Evolutionary conservation across 208 protist species (phyloP), one percentile per base, ranked within the genome.

Genomic region (Leishmania tarentolae): DNA sequence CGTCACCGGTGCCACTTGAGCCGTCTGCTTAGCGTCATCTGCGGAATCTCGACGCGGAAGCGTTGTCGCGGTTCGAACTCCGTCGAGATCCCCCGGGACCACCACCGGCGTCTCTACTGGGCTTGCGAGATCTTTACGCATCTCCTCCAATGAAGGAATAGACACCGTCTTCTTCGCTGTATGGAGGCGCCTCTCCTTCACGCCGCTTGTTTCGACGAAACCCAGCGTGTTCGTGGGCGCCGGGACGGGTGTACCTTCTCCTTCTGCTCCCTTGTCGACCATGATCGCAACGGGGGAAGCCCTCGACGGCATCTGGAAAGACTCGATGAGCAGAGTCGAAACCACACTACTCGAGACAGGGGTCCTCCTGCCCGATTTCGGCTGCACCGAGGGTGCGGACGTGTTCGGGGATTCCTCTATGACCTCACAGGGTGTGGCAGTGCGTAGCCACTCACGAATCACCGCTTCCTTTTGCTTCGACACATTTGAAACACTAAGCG

Each of bases 371-470:
- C 7, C 44, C 69, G 44, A 17, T 8, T 8, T 52, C 24, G 28
- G 40, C 44, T 50, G 69, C 69, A 35, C 37, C 5, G 31, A 3
- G 1, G 44, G 21, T 19, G 44, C 24, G 24, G 28, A 35, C 69
- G 44, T 11, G 24, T 21, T 44, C 28, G 6, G 21, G 3, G n/a
- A 5, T 8, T 53, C 69, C 13, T 44, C 42, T 8, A 8, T 2
- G 21, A 1, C 31, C 3, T 17, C 42, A 1, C 9, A 65, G 35
- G 15, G 53, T 4, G 4, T 35, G 69, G 11, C 35, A 9, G 9
- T 52, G 24, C 59, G 69, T 47, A 85, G 71, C 82, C 82, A 85
- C 9, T 80, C 71, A 2, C 81, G 31, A 57, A 85, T 81, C 50
- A 69, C 71, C 19, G 21, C 59, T 42, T 59, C 21, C 21, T 46